Evolutionary conservation across 2,329 filamentous ascomycete genomes (phyloP).

Genomic region (Paramyrothecium sp.): DNA sequence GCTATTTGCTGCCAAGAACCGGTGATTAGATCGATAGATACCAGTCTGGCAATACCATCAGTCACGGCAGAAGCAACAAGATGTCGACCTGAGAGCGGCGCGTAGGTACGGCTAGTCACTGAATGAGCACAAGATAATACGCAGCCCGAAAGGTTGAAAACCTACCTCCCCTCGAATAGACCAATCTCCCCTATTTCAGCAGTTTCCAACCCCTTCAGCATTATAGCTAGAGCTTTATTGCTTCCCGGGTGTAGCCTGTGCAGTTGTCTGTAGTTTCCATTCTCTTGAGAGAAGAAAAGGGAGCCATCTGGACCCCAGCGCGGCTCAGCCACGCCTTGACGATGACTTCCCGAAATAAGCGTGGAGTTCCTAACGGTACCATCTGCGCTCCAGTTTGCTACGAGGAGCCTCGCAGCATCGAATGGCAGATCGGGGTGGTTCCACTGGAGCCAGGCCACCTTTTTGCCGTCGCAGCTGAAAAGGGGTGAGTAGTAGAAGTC

Average conservation of each 20-base stretch:
- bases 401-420: slow-evolving; percentile 41
- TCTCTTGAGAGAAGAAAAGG: slow-evolving; percentile 47
- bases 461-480: slow-evolving; percentile 44
- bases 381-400: slow-evolving; percentile 37
- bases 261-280: slow-evolving; percentile 44
- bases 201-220: slow-evolving; percentile 35
- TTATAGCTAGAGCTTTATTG: slow-evolving; percentile 24
- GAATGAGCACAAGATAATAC: too few relatives aligned
- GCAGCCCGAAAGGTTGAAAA: too few relatives aligned
- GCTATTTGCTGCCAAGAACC: slow-evolving; percentile 27
- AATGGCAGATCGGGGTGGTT: slow-evolving; percentile 53
- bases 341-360: slow-evolving; percentile 38
- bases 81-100: slow-evolving; percentile 29
- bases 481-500: slow-evolving; percentile 54
- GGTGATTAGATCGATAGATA: slow-evolving; percentile 35
- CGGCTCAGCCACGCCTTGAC: slow-evolving; percentile 46
- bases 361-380: slow-evolving; percentile 27
- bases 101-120: slow-evolving; percentile 34
- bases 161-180: slow-evolving; percentile 28
- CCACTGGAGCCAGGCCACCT: slow-evolving; percentile 54
- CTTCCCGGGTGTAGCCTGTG: slow-evolving; percentile 32
- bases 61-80: slow-evolving; percentile 32
- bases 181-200: slow-evolving; percentile 36
- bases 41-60: slow-evolving; percentile 30
- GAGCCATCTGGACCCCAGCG: slow-evolving; percentile 48